These are phyloP conservation scores for Carex myosuroides DNA, from an alignment of 176 grass and related monocot species.

Conservation along the genomic window DNA sequence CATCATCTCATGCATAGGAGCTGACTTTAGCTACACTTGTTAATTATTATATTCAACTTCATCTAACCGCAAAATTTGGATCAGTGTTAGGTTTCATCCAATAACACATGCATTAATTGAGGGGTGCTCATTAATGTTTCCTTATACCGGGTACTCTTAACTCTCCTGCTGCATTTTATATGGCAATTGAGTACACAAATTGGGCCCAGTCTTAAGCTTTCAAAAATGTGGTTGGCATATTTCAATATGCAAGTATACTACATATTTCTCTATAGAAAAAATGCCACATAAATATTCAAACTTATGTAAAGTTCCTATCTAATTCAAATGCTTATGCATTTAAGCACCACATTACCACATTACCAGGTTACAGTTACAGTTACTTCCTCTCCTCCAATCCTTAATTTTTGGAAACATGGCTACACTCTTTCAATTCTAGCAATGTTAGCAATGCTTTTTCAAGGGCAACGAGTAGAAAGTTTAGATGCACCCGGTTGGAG, in stretches of 20 bases:
- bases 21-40: conserved; percentile 4
- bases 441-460: conserved; percentile 9
- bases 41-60: neutral
- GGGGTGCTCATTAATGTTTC: neutral
- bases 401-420: neutral
- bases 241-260: neutral
- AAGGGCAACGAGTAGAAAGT: neutral
- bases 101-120: neutral
- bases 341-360: neutral
- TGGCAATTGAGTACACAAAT: neutral
- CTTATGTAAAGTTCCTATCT: neutral
- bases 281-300: neutral
- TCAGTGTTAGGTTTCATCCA: neutral
- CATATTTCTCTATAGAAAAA: neutral
- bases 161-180: neutral
- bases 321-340: neutral
- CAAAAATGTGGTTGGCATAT: neutral
- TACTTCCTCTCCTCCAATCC: neutral
- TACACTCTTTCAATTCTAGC: neutral
- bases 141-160: neutral
- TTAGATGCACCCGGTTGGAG: neutral
- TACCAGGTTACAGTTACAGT: conserved; percentile 6
- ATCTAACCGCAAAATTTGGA: conserved; percentile 16
- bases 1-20: conserved; percentile 16
- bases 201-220: neutral